These are phyloP conservation scores for Cyamopsis tetragonoloba DNA, from an alignment of 306 rosid species.

Conservation along the genomic window DNA sequence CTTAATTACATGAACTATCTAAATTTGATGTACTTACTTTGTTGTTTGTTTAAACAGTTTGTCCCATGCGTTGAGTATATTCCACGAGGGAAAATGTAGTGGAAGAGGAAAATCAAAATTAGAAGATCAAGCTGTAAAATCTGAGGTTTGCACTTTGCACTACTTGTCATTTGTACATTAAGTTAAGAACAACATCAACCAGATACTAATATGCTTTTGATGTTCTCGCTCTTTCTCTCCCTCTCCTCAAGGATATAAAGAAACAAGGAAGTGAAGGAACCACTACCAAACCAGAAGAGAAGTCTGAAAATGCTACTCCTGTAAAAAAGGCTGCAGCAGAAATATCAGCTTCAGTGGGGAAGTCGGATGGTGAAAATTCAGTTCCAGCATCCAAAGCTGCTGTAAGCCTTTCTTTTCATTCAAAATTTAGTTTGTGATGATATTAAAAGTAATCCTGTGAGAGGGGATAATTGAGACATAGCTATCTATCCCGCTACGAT, in stretches of 20 bases:
- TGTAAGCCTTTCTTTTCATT: slow-evolving; percentile 34
- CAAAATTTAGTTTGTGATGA: not conserved
- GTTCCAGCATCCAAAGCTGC: slow-evolving; percentile 53
- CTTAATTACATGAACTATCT: not conserved
- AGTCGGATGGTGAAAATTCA: slow-evolving; percentile 40
- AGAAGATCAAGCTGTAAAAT: slow-evolving; percentile 52
- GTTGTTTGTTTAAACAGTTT: slow-evolving; percentile 55
- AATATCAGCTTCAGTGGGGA: slow-evolving; percentile 32
- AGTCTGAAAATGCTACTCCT: slow-evolving; percentile 39
- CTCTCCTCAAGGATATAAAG: slow-evolving; percentile 11
- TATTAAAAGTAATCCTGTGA: not conserved
- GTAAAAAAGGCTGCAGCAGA: slow-evolving; percentile 48
- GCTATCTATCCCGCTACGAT: not conserved
- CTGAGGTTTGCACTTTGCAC: slow-evolving; percentile 61
- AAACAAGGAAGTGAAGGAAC: slow-evolving; percentile 37
- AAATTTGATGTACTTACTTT: slow-evolving; percentile 5
- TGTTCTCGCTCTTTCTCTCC: not conserved
- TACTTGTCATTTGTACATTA: slow-evolving; percentile 10
- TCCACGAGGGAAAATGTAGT: slow-evolving; percentile 57
- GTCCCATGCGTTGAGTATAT: slow-evolving; percentile 77
- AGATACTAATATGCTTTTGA: slow-evolving; percentile 4
- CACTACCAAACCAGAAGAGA: slow-evolving; percentile 43
- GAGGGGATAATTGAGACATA: not conserved
- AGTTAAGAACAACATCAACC: slow-evolving; percentile 5
- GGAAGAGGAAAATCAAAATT: slow-evolving; percentile 53